Evolutionary conservation across 2,329 filamentous ascomycete species (phyloP).

Genomic region (Neocucurbitaria cava): DNA sequence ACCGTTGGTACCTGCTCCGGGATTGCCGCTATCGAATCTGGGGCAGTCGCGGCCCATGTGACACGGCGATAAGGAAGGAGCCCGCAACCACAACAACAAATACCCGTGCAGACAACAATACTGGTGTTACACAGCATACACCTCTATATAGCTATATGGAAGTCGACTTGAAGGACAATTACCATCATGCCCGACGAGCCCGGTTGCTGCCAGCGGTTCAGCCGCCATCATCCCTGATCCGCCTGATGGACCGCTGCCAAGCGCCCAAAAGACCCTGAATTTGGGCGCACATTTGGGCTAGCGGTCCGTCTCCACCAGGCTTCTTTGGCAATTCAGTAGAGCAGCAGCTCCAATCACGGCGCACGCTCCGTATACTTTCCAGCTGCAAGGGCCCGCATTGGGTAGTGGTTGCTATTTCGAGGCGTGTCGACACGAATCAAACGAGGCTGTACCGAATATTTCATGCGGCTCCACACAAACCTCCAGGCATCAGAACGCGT

Average conservation of each 20-base stretch:
- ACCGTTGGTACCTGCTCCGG: slow-evolving; percentile 24
- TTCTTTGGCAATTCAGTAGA: not conserved
- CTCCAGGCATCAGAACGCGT: slow-evolving; percentile 8
- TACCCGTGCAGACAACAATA: not conserved
- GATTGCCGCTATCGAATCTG: slow-evolving; percentile 19
- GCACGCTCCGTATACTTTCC: not conserved
- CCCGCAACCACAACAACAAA: slow-evolving; percentile 6
- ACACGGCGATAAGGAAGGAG: not conserved
- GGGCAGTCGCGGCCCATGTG: slow-evolving; percentile 9
- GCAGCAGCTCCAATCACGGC: not conserved
- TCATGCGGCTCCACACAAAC: slow-evolving; percentile 9
- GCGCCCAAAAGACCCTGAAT: slow-evolving; percentile 2
- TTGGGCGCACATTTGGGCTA: slow-evolving; percentile 1
- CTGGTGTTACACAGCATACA: not conserved
- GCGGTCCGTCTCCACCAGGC: not conserved
- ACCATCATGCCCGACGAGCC: not conserved
- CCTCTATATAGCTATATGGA: not conserved
- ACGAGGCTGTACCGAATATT: slow-evolving; percentile 5
- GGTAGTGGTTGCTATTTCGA: slow-evolving; percentile 4
- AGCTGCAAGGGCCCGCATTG: slow-evolving; percentile 2
- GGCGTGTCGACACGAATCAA: not conserved
- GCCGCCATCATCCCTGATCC: not conserved
- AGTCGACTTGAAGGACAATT: not conserved
- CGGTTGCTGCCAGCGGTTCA: not conserved
- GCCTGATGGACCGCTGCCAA: not conserved